A percentile compares a stretch with the other conserved stretches of the same genome.
These are phyloP conservation scores for Colletotrichum godetiae DNA, from an alignment of 2,329 filamentous ascomycete species.

Conservation along the genomic window DNA sequence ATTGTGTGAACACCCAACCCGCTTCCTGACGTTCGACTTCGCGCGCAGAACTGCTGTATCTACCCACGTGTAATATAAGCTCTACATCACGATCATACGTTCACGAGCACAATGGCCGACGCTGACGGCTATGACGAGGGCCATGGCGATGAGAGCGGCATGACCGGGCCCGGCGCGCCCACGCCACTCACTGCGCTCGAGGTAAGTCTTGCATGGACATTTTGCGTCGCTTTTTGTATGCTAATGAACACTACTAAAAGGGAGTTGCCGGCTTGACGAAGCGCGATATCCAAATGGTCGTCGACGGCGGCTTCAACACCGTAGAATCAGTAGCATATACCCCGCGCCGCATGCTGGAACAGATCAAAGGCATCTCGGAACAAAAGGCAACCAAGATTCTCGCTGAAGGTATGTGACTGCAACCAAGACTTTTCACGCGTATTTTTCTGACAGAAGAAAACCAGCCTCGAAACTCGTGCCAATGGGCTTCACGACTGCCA, in stretches of 20 bases:
- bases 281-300: slow-evolving; percentile 91
- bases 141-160: slow-evolving; percentile 76
- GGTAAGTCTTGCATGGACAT: slow-evolving; percentile 60
- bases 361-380: slow-evolving; percentile 98
- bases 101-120: slow-evolving; percentile 53
- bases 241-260: slow-evolving; percentile 55
- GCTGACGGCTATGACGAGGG: slow-evolving; percentile 76
- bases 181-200: slow-evolving; percentile 88
- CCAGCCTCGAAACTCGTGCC: slow-evolving; percentile 94
- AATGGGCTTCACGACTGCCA: slow-evolving; percentile 99
- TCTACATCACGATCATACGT: not conserved
- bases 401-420: slow-evolving; percentile 75
- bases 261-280: slow-evolving; percentile 91
- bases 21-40: not conserved
- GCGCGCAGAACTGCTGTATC: not conserved
- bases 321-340: slow-evolving; percentile 97
- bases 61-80: not conserved
- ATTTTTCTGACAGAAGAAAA: not conserved
- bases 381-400: slow-evolving; percentile 94
- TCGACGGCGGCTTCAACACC: slow-evolving; percentile 94
- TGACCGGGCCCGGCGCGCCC: slow-evolving; percentile 89
- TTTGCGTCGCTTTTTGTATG: not conserved
- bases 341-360: slow-evolving; percentile 83
- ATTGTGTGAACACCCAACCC: not conserved
- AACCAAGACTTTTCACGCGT: slow-evolving; percentile 35